A percentile compares a stretch with the other conserved stretches of the same genome.
Conservation (phyloP, 176 grass and related monocot genomes). For the Tillandsia fasciculata region DNA sequence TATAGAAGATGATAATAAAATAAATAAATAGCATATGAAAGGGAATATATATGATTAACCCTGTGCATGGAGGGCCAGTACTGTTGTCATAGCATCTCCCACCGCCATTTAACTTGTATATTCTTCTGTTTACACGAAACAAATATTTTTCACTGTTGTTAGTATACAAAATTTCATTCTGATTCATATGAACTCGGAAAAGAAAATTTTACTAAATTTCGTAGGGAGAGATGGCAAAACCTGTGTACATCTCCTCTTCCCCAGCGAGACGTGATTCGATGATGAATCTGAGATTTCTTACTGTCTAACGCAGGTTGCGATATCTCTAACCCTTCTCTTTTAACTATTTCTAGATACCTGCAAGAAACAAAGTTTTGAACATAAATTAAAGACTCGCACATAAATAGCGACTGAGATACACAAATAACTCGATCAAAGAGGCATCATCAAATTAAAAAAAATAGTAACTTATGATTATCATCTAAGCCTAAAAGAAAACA, state of each 20-base stretch:
- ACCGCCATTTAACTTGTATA: conserved; percentile 43
- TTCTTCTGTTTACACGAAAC: conserved; percentile 27
- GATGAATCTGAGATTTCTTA: conserved; percentile 57
- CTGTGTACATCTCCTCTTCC: conserved; percentile 39
- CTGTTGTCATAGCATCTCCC: conserved; percentile 54
- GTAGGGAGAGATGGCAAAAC: conserved; percentile 7
- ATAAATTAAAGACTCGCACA: neutral
- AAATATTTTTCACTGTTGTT: neutral
- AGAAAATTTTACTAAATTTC: neutral
- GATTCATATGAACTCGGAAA: neutral
- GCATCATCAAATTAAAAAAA: neutral
- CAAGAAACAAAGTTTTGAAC: conserved; percentile 3
- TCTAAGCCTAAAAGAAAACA: neutral
- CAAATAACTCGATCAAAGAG: neutral
- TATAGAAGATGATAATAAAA: neutral
- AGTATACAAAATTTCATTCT: neutral
- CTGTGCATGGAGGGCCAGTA: conserved; percentile 65
- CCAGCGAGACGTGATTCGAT: conserved; percentile 44
- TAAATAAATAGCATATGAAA: neutral
- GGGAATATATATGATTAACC: conserved; percentile 12
- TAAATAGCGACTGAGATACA: neutral
- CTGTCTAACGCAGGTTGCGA: conserved; percentile 78
- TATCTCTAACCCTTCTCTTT: conserved; percentile 59
- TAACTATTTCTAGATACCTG: conserved; percentile 39
- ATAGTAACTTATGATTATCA: neutral